Conservation (phyloP, 1,284 basidiomycete species). For the Ceratobasidium sp. region DNA sequence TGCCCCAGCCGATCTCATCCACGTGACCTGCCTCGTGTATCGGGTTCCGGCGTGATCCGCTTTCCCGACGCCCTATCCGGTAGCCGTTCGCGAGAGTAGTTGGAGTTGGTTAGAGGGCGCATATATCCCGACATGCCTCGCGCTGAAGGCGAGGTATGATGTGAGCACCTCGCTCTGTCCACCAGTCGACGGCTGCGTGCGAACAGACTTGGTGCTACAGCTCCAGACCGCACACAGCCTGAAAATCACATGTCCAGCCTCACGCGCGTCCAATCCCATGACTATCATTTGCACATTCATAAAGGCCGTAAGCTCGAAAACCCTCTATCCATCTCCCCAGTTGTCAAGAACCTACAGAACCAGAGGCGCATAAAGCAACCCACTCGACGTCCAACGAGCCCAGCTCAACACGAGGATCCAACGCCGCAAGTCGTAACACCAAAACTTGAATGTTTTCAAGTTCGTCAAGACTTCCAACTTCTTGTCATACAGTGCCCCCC, state of each 20-base stretch:
- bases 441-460: constrained; percentile 5
- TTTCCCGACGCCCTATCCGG: background rate
- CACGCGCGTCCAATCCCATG: background rate
- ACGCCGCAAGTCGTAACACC: background rate
- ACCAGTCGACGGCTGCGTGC: background rate
- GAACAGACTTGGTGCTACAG: background rate
- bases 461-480: background rate
- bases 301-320: background rate
- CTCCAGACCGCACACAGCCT: constrained; percentile 12
- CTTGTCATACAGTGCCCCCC: background rate
- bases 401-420: constrained; percentile 19
- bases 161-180: no score
- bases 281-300: background rate
- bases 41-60: constrained; percentile 41
- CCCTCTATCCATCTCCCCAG: background rate
- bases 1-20: background rate
- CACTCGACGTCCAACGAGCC: background rate
- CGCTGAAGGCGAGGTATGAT: no score
- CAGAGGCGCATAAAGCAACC: background rate
- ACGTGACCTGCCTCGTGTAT: constrained; percentile 46
- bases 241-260: constrained; percentile 12
- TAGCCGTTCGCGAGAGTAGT: background rate
- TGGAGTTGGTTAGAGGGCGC: background rate
- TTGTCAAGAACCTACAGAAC: background rate
- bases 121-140: background rate